A percentile compares a stretch with the other conserved stretches of the same genome.
phyloP scores from a whole-genome alignment of 23 red algal genomes.

The Gracilaria caudata region DNA sequence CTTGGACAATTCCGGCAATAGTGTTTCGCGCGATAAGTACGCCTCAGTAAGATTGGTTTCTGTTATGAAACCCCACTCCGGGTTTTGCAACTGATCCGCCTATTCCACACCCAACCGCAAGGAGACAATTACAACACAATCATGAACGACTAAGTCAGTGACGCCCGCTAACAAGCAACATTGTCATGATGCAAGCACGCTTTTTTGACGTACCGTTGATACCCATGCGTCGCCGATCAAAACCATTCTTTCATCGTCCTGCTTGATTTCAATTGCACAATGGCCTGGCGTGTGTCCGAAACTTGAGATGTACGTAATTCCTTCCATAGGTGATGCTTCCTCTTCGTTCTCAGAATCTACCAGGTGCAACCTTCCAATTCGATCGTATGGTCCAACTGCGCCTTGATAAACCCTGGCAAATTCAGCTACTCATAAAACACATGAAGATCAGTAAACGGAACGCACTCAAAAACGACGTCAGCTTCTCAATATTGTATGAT shows the following conservation, averaged over 20 bases:
- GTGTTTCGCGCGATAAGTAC: not conserved
- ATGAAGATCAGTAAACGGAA: not conserved
- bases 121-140: not conserved
- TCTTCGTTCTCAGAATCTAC: slow-evolving; percentile 26
- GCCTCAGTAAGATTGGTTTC: slow-evolving; percentile 18
- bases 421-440: not conserved
- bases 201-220: not conserved
- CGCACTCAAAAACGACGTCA: not conserved
- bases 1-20: not conserved
- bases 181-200: not conserved
- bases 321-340: not conserved
- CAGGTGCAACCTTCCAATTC: not conserved
- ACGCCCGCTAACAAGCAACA: not conserved
- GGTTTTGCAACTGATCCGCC: slow-evolving; percentile 33
- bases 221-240: slow-evolving; percentile 38
- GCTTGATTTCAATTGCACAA: slow-evolving; percentile 27
- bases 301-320: not conserved
- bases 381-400: slow-evolving; percentile 3
- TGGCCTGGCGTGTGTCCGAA: slow-evolving; percentile 44
- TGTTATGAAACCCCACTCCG: slow-evolving; percentile 21
- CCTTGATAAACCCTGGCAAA: not conserved
- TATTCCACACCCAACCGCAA: not conserved
- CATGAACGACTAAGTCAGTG: not conserved
- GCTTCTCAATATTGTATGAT: not conserved
- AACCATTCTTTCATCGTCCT: not conserved